Conservation (phyloP, 2,329 filamentous ascomycete genomes). For the Fusarium sp. region DNA sequence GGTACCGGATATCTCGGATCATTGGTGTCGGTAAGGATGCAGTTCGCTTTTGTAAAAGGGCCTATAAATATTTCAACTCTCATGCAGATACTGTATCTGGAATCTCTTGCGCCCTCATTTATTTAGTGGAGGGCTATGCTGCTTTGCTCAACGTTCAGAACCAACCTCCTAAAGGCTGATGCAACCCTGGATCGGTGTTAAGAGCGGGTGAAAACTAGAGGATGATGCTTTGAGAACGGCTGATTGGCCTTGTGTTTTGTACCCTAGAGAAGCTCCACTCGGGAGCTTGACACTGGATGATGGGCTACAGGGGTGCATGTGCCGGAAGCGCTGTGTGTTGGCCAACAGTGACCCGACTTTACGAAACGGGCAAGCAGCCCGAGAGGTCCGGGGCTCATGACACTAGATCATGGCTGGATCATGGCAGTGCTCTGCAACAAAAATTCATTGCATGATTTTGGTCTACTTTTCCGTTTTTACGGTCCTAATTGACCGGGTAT, state of each 20-base stretch:
- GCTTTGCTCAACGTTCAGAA: background rate
- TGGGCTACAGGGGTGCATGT: background rate
- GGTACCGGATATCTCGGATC: background rate
- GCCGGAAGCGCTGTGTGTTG: background rate
- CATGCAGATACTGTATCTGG: background rate
- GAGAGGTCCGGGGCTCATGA: background rate
- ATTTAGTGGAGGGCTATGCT: background rate
- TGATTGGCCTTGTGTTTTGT: background rate
- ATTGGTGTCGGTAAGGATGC: background rate
- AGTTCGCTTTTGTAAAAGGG: background rate
- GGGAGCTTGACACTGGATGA: background rate
- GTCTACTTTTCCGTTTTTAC: background rate
- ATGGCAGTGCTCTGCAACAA: background rate
- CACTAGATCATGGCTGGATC: background rate
- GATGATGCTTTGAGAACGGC: background rate
- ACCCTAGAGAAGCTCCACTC: background rate
- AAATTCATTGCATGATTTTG: background rate
- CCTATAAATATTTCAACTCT: background rate
- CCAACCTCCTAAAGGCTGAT: background rate
- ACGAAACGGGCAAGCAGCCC: background rate
- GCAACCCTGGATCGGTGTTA: background rate
- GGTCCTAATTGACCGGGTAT: background rate
- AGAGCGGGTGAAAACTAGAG: background rate
- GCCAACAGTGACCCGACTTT: background rate
- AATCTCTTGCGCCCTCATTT: background rate